Conservation (phyloP, 2,329 filamentous ascomycete genomes). For the Lecanicillium sp. region DNA sequence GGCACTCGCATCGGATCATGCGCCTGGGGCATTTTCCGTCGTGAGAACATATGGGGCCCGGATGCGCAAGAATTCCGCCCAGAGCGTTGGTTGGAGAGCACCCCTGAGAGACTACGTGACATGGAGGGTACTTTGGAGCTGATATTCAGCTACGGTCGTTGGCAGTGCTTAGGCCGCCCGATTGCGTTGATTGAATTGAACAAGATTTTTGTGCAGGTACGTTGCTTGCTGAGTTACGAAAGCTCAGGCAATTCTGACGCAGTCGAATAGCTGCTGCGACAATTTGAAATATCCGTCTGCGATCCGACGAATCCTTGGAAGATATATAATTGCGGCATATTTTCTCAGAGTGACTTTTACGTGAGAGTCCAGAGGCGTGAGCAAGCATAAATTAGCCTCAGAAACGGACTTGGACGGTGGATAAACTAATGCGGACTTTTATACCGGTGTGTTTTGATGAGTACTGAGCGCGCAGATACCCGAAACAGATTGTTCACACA, state of each 20-base stretch:
- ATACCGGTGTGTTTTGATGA: too few relatives aligned
- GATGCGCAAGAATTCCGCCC: slow-evolving; percentile 26
- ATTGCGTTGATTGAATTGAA: slow-evolving; percentile 31
- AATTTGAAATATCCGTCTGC: slow-evolving; percentile 21
- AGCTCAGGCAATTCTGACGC: not conserved
- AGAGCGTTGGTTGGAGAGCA: slow-evolving; percentile 28
- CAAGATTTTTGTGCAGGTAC: slow-evolving; percentile 32
- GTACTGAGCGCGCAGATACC: too few relatives aligned
- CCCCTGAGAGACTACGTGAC: slow-evolving; percentile 18
- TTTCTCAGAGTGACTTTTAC: slow-evolving; percentile 21
- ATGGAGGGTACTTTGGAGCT: slow-evolving; percentile 30
- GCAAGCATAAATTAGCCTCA: too few relatives aligned
- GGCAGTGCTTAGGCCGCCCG: slow-evolving; percentile 28
- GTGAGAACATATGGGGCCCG: slow-evolving; percentile 24
- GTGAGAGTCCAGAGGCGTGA: slow-evolving; percentile 1
- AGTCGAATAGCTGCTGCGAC: slow-evolving; percentile 18
- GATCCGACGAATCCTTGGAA: slow-evolving; percentile 23
- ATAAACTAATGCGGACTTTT: too few relatives aligned
- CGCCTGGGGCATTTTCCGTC: slow-evolving; percentile 25
- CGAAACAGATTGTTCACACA: too few relatives aligned
- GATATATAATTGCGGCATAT: slow-evolving; percentile 21
- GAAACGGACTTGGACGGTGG: too few relatives aligned
- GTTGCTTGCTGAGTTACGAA: slow-evolving; percentile 22
- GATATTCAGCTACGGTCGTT: slow-evolving; percentile 29
- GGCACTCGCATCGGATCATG: slow-evolving; percentile 24